Evolutionary conservation across 495 filamentous ascomycete species (phyloP), one percentile per base, ranked within the genome.

Genomic region (Penicillium longicatenatum): DNA sequence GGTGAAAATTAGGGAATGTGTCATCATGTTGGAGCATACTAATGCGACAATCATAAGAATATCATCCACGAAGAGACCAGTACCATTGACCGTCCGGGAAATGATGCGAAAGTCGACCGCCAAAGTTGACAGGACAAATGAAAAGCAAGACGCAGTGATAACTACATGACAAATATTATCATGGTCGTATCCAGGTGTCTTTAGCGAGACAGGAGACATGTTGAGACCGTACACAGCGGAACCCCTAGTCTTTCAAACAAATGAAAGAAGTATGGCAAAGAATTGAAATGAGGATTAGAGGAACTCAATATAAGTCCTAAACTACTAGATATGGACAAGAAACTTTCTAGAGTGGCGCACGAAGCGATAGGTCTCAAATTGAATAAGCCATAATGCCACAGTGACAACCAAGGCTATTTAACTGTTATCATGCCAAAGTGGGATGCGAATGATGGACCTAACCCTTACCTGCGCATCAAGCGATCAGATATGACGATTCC

Each of bases 161-260:
- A 68, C 59, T 24, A 68, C 62, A 65, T 68, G 62, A 3, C 60
- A 62, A n/a, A 68, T 42, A 21, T 68, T 65, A 20, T 63, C 58
- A 39, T 65, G 62, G 21, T 61, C 55, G 42, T 58, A 54, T 8
- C 61, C 64, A 45, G 55, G 48, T 12, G 30, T 12, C n/a, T 16
- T 47, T 47, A 57, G 48, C 11, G 43, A 50, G 48, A 43, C 12
- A 2, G 52, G 42, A 14, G 59, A 55, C 63, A 65, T 65, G 14
- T 57, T 41, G n/a, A n/a, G n/a, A n/a, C n/a, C n/a, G n/a, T n/a
- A n/a, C n/a, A n/a, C n/a, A n/a, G n/a, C n/a, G n/a, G n/a, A n/a
- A n/a, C n/a, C n/a, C n/a, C n/a, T n/a, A n/a, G n/a, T n/a, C n/a
- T n/a, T n/a, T n/a, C n/a, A n/a, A n/a, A n/a, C 29, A 31, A 31